Conservation (phyloP, 208 protist species). For the Crithidia fasciculata region DNA sequence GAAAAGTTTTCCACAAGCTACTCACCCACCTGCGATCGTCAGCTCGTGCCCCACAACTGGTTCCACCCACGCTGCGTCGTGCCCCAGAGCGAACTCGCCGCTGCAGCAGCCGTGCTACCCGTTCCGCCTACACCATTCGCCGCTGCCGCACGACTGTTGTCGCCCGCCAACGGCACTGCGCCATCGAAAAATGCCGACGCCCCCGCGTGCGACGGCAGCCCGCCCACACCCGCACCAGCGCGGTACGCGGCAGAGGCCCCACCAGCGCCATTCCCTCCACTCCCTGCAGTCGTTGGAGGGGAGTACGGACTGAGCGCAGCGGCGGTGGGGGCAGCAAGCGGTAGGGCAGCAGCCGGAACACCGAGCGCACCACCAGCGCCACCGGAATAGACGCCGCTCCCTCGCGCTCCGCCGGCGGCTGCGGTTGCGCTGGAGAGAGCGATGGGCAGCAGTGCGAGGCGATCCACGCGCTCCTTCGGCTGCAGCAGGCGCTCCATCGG, state of each 20-base stretch:
- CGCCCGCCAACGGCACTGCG: too few species aligned
- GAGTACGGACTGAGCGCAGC: conserved; percentile 6
- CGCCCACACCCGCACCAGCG: too few species aligned
- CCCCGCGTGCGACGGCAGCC: too few species aligned
- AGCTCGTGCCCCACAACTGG: conserved; percentile 34
- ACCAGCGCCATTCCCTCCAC: too few species aligned
- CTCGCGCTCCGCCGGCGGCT: not conserved
- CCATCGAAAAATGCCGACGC: too few species aligned
- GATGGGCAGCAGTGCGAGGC: conserved; percentile 25
- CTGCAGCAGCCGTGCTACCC: conserved; percentile 22
- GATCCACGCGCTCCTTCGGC: conserved; percentile 18
- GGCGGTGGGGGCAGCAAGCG: conserved; percentile 2
- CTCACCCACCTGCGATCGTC: too few species aligned
- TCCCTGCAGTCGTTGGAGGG: not conserved
- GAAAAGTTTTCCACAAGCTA: too few species aligned
- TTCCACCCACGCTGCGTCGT: conserved; percentile 42
- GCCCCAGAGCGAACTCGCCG: conserved; percentile 35
- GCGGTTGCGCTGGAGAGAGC: conserved; percentile 2
- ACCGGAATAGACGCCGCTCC: too few species aligned
- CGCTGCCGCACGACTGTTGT: too few species aligned
- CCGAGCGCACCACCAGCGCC: not conserved
- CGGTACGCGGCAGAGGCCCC: too few species aligned
- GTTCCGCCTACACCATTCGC: not conserved
- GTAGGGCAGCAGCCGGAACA: not conserved
- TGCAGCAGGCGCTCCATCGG: conserved; percentile 14